Percentiles rank a stretch among this genome's conserved stretches.
phyloP scores from a whole-genome alignment of 2,329 filamentous ascomycete genomes.

The Triangularia verruculosa region DNA sequence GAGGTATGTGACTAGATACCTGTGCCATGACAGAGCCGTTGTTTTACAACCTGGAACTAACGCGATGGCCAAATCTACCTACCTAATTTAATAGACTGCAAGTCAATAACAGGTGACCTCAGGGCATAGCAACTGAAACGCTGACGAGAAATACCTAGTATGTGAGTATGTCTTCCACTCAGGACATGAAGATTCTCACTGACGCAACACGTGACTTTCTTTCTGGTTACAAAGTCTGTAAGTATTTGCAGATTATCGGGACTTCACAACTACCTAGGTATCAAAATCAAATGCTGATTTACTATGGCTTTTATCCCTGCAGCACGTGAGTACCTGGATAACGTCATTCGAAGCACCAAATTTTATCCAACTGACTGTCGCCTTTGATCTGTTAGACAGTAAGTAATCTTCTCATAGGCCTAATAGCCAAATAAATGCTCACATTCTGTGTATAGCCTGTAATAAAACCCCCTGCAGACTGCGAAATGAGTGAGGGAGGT shows the following conservation, averaged over 20 bases:
- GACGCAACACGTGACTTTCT: no score
- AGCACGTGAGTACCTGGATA: not conserved
- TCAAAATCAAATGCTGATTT: no score
- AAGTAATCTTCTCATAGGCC: not conserved
- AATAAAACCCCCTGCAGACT: no score
- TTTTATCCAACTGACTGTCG: not conserved
- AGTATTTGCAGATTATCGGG: no score
- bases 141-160: not conserved
- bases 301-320: no score
- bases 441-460: no score
- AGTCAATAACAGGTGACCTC: not conserved
- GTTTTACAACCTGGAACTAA: not conserved
- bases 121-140: not conserved
- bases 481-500: not conserved
- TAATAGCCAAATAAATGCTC: not conserved
- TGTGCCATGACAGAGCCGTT: no score
- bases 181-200: no score
- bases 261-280: no score
- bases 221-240: no score
- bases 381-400: not conserved
- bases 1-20: constrained; percentile 1
- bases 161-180: not conserved
- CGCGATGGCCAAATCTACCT: not conserved
- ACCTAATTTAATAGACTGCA: not conserved
- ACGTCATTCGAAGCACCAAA: not conserved